A percentile compares a stretch with the other conserved stretches of the same genome.
Conservation (phyloP, 306 rosid species). For the Boehmeria nivea region DNA sequence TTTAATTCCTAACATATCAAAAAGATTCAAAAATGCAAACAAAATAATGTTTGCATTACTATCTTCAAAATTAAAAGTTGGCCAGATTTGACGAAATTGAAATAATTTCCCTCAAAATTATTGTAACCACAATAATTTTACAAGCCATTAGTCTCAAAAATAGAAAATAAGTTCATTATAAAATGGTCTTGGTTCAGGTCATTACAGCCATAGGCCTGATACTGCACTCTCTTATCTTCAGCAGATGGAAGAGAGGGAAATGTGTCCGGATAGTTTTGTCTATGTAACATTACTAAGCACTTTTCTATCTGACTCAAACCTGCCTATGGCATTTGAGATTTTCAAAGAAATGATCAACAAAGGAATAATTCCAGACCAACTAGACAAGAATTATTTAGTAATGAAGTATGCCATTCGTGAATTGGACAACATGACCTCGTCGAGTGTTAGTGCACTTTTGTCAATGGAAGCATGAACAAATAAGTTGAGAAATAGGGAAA, state of each 20-base stretch:
- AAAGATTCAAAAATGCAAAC: too few relatives aligned
- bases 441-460: constrained; percentile 37
- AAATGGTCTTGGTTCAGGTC: too few relatives aligned
- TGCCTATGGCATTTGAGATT: constrained; percentile 49
- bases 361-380: constrained; percentile 43
- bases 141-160: too few relatives aligned
- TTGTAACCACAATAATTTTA: too few relatives aligned
- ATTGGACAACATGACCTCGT: constrained; percentile 42
- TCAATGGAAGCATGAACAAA: constrained; percentile 42
- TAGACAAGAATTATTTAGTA: constrained; percentile 44
- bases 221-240: constrained; percentile 47
- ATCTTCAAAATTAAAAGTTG: too few relatives aligned
- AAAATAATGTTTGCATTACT: too few relatives aligned
- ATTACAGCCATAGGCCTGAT: constrained; percentile 59
- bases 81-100: too few relatives aligned
- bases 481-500: too few relatives aligned
- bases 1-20: too few relatives aligned
- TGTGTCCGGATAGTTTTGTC: constrained; percentile 57
- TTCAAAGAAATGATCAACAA: constrained; percentile 43
- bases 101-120: too few relatives aligned
- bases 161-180: too few relatives aligned
- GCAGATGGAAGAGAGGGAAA: constrained; percentile 58
- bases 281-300: constrained; percentile 52
- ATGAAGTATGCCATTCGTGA: constrained; percentile 44
- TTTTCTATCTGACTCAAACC: constrained; percentile 38